Percentiles rank a stretch among this genome's conserved stretches.
Evolutionary conservation across 129 eudicot genomes (phyloP).

Genomic region (Centaurea solstitialis): DNA sequence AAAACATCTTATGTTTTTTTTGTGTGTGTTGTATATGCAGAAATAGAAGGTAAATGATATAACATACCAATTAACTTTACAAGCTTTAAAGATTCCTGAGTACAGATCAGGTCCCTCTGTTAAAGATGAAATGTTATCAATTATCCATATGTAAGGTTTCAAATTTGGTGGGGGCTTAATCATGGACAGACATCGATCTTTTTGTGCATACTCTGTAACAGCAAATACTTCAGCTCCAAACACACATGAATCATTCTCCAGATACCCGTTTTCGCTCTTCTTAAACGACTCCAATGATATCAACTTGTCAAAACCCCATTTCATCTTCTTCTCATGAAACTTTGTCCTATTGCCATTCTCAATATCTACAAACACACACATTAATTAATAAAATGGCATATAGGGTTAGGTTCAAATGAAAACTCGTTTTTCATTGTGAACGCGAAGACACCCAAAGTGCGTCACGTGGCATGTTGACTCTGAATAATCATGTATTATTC

Average conservation of each 20-base stretch:
- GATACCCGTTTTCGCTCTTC: slow-evolving; percentile 19
- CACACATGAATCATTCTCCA: slow-evolving; percentile 26
- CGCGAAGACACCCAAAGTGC: too few species aligned
- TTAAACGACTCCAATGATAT: slow-evolving; percentile 17
- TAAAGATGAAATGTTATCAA: slow-evolving; percentile 4
- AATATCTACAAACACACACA: background rate
- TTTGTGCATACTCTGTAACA: background rate
- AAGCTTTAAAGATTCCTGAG: slow-evolving; percentile 26
- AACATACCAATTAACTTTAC: slow-evolving; percentile 26
- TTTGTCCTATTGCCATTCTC: slow-evolving; percentile 15
- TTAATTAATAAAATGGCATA: background rate
- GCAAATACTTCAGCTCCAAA: slow-evolving; percentile 34
- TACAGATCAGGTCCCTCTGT: background rate
- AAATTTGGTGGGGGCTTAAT: slow-evolving; percentile 10
- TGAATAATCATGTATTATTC: too few species aligned
- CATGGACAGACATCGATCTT: slow-evolving; percentile 14
- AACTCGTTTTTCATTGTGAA: too few species aligned
- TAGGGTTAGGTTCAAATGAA: too few species aligned
- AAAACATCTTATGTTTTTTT: background rate
- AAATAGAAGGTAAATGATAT: background rate
- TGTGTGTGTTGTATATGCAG: background rate
- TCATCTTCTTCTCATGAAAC: background rate
- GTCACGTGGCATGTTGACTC: too few species aligned
- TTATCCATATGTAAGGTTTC: slow-evolving; percentile 22
- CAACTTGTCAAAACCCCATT: slow-evolving; percentile 33